Evolutionary conservation across 192 early-diverging fungal species (phyloP), one percentile per base, ranked within the genome.

Genomic region (Umbelopsis isabellina): DNA sequence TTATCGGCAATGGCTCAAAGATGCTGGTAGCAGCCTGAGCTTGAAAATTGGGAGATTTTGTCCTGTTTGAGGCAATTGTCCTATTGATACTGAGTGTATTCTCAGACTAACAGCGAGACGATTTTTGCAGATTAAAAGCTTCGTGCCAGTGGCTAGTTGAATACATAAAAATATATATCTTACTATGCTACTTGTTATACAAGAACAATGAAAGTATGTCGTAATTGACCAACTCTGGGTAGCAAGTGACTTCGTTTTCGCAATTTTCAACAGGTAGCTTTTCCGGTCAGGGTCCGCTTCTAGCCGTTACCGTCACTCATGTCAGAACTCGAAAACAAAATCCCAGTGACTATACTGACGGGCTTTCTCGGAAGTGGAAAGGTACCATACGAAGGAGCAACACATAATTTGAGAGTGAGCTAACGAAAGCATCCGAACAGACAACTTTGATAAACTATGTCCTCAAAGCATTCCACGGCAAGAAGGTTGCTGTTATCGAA

Each of bases 351-450:
- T 21, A 52, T 69, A 20, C 46, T 69, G 30, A 69, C 67, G 0
- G 67, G 67, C 48, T 69, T 69, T 23, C 67, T 69, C 3, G 67
- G 67, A 47, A 69, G 67, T 30, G 67, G 67, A 27, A 69, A 69
- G 46, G 67, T 69, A 51, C n/a, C 12, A 21, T 27, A 67, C n/a
- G 7, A 18, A 16, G 3, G 20, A 47, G 5, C 21, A 25, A 16
- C 47, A 3, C 27, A n/a, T 27, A 7, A 33, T 12, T 18, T 30
- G 25, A 12, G 11, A 18, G 16, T 30, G 12, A 49, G 23, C 18
- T 22, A n/a, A 27, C 22, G 7, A 5, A 30, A 22, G 2, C 16
- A n/a, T 12, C 21, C 15, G 12, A 5, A 13, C 46, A 69, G 67
- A 69, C 67, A n/a, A 69, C 67, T 35, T 21, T 69, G n/a, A 49